Base-by-base conservation (phyloP, 2,329 filamentous ascomycete species). In the Xylaria sp. region DNA sequence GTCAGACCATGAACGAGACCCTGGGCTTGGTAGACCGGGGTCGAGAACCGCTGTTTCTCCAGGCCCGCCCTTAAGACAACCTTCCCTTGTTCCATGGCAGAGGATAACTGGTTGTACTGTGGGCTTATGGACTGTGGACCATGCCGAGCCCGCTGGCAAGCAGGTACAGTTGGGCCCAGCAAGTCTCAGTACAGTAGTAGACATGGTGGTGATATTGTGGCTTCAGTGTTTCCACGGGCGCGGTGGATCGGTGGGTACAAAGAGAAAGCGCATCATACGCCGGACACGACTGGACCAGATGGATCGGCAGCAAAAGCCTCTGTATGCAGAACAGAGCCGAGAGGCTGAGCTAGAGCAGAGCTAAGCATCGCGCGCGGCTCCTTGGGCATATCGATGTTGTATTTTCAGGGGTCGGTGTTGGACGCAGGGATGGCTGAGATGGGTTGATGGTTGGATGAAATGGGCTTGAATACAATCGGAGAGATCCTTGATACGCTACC, bases 281-380 rank as follows among this genome's bases (percentile, higher is more conserved):
- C 45, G 60, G 28, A 43, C 12, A 63, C 63, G 52, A 67, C 53
- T 67, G 66, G 66, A 48, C 58, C 67, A 65, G 57, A 56, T 55
- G 39, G 50, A 15, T 23, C 48, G 48, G 52, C 50, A 41, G 50
- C 55, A 28, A 63, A 50, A 39, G 67, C 30, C n/a, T 52, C 61
- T 55, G 62, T 48, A 56, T 56, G 63, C 72, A 74, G 56, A 65
- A 56, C 67, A 65, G 66, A 70, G 50, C 68, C 65, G 67, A 70
- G 58, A 65, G 64, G 70, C 60, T 67, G 61, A 41, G 56, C 46
- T 56, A 61, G 45, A 60, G 32, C 67, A 57, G 62, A 58, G 62
- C 45, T 34, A 60, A 41, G 20, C 36, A 70, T 65, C 67, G 68
- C 72, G 76, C 75, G 76, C 76, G 76, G 75, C 70, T 77, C 71